Percentiles rank a stretch among this genome's conserved stretches.
Conservation (phyloP, 441 rosid species). For the Populus trichocarpa region DNA sequence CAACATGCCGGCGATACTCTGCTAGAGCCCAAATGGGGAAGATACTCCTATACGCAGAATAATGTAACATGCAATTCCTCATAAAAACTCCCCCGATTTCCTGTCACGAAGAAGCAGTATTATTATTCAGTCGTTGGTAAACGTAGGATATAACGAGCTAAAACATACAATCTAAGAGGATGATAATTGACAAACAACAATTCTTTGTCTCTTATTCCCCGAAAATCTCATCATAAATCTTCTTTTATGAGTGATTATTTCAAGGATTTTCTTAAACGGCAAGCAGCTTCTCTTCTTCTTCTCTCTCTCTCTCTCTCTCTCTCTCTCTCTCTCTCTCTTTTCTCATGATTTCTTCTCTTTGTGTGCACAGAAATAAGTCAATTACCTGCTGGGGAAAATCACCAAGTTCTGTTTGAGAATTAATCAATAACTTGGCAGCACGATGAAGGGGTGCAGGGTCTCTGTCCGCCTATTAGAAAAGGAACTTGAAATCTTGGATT, state of each 20-base stretch:
- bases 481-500: not conserved
- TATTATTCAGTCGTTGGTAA: not conserved
- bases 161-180: not conserved
- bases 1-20: slow-evolving; percentile 17
- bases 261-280: no score
- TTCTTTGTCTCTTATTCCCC: not conserved
- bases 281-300: no score
- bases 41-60: not conserved
- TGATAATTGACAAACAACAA: no score
- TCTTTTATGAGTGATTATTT: not conserved
- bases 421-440: slow-evolving; percentile 41
- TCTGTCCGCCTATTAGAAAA: slow-evolving; percentile 26
- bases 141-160: not conserved
- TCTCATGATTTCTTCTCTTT: not conserved
- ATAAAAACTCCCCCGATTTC: slow-evolving; percentile 14
- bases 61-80: slow-evolving; percentile 16
- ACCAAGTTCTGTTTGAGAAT: slow-evolving; percentile 44
- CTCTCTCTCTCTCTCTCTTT: no score
- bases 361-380: no score
- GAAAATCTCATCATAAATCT: no score
- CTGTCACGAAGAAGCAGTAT: not conserved
- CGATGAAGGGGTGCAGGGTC: slow-evolving; percentile 40
- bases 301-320: no score
- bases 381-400: slow-evolving; percentile 47
- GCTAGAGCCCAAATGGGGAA: slow-evolving; percentile 23